Conservation (phyloP, 805 yeast genomes). For the Starmerella kuoi region DNA sequence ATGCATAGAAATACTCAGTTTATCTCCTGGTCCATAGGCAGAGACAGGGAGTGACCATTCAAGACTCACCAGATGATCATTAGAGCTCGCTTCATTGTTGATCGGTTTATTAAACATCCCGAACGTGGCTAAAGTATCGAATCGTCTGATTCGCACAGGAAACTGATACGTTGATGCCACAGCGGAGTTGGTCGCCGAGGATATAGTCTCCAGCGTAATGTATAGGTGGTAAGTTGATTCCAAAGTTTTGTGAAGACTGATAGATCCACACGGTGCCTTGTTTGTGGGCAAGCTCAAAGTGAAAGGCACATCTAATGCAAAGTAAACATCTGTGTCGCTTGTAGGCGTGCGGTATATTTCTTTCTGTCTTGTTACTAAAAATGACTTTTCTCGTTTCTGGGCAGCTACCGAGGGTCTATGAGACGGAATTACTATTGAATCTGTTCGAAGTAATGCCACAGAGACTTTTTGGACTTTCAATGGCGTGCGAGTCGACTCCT, state of each 20-base stretch:
- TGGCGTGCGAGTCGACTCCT: constrained; percentile 13
- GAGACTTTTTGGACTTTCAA: constrained; percentile 21
- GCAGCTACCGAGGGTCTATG: constrained; percentile 26
- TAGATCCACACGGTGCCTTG: constrained; percentile 29
- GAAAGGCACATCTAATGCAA: constrained; percentile 32
- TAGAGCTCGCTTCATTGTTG: constrained; percentile 21
- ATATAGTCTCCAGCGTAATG: constrained; percentile 23
- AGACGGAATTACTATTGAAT: constrained; percentile 28
- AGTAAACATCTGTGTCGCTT: constrained; percentile 15
- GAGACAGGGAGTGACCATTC: constrained; percentile 28
- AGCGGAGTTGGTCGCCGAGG: constrained; percentile 4
- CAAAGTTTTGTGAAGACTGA: constrained; percentile 25
- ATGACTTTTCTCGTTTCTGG: constrained; percentile 29
- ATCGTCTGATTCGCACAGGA: constrained; percentile 30
- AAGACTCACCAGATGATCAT: constrained; percentile 30
- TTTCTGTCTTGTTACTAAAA: constrained; percentile 27
- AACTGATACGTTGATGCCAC: constrained; percentile 20
- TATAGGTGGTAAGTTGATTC: constrained; percentile 29
- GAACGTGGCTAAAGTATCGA: constrained; percentile 32
- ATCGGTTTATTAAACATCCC: constrained; percentile 28
- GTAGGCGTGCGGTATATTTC: constrained; percentile 19
- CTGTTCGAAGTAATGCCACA: constrained; percentile 32
- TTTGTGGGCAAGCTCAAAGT: constrained; percentile 28
- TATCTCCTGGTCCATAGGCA: constrained; percentile 33
- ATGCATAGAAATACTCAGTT: constrained; percentile 24